These are phyloP conservation scores for Trypanosoma brucei DNA, from an alignment of 208 protist genomes.

Conservation along the genomic window DNA sequence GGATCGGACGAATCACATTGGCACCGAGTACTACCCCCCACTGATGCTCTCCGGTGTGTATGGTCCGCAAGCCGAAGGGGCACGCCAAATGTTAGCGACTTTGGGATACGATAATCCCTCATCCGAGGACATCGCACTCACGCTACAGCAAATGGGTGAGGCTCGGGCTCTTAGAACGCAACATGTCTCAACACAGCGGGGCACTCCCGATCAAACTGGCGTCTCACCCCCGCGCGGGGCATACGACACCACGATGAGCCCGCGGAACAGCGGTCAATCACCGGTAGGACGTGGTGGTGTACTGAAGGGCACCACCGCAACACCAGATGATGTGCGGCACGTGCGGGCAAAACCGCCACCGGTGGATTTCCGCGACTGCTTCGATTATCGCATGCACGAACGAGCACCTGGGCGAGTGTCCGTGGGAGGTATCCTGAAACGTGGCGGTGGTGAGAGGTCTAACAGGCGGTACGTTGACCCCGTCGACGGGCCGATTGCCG, in stretches of 20 bases:
- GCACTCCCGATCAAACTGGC: slow-evolving; percentile 1
- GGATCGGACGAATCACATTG: too few relatives aligned
- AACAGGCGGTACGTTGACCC: slow-evolving; percentile 8
- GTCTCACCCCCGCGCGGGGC: slow-evolving; percentile 9
- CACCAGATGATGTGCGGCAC: too few relatives aligned
- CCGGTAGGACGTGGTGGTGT: too few relatives aligned
- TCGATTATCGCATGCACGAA: too few relatives aligned
- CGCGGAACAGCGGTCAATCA: too few relatives aligned
- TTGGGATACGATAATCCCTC: slow-evolving; percentile 57
- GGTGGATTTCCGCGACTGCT: too few relatives aligned
- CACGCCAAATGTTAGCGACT: slow-evolving; percentile 32
- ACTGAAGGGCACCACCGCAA: too few relatives aligned
- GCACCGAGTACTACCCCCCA: too few relatives aligned
- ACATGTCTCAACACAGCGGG: background rate
- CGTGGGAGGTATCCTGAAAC: too few relatives aligned
- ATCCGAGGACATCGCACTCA: slow-evolving; percentile 45
- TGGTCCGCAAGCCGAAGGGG: slow-evolving; percentile 31
- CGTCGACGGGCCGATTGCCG: background rate
- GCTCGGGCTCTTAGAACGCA: background rate
- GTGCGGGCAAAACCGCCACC: too few relatives aligned
- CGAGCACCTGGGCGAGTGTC: too few relatives aligned
- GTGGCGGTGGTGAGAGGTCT: background rate
- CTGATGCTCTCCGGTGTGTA: background rate
- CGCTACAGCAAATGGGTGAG: slow-evolving; percentile 39
- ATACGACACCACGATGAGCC: too few relatives aligned